A percentile compares a stretch with the other conserved stretches of the same genome.
phyloP scores from a whole-genome alignment of 192 early-diverging fungal species.

The Mortierella claussenii region DNA sequence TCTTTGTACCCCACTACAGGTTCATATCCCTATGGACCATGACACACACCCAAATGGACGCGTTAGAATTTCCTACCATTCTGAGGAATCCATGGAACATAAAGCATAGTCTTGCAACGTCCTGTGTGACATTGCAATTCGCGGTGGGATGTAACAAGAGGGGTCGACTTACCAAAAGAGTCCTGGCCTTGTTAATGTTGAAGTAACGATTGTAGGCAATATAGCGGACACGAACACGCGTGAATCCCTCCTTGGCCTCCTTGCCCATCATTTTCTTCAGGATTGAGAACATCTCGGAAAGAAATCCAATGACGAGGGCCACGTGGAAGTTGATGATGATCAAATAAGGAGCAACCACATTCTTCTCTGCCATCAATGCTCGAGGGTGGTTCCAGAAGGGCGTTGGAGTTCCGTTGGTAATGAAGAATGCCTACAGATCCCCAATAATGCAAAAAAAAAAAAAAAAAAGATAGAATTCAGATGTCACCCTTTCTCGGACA shows the following conservation, averaged over 20 bases:
- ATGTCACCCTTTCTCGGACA: too few relatives aligned
- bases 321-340: conserved; percentile 67
- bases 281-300: conserved; percentile 73
- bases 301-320: conserved; percentile 60
- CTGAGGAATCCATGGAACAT: neutral
- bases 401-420: conserved; percentile 91
- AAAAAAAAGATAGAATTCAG: neutral
- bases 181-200: conserved; percentile 89
- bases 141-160: too few relatives aligned
- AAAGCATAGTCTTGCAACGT: too few relatives aligned
- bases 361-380: conserved; percentile 72
- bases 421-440: conserved; percentile 82
- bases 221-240: conserved; percentile 81
- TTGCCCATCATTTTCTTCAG: conserved; percentile 70
- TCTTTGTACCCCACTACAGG: conserved; percentile 66
- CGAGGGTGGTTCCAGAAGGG: conserved; percentile 92
- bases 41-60: too few relatives aligned
- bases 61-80: too few relatives aligned
- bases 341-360: conserved; percentile 63
- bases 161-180: conserved; percentile 53
- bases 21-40: conserved; percentile 53
- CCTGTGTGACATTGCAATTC: too few relatives aligned
- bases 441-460: conserved; percentile 15
- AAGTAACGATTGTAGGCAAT: conserved; percentile 86
- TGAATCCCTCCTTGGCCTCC: conserved; percentile 77